Percentiles rank a stretch among this genome's conserved stretches.
Evolutionary conservation across 768 basidiomycete species (phyloP).

Genomic region (Termitomyces sp.): DNA sequence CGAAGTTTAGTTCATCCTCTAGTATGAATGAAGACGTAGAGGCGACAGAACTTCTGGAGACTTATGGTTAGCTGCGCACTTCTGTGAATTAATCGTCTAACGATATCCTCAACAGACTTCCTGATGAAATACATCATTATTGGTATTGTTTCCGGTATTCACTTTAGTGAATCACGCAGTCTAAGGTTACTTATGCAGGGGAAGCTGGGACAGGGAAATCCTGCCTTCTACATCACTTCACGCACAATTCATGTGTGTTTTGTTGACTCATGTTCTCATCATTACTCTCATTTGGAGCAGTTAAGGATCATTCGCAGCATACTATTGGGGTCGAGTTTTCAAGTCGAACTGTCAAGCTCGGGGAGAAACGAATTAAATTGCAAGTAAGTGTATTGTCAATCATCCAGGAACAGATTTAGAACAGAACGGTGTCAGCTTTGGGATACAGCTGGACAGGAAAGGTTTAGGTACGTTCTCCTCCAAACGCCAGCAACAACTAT

Average conservation of each 20-base stretch:
- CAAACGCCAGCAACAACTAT: slow-evolving; percentile 2
- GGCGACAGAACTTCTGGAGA: slow-evolving; percentile 89
- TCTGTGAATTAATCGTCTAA: background rate
- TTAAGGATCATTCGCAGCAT: slow-evolving; percentile 95
- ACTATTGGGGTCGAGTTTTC: slow-evolving; percentile 99
- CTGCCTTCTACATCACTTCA: slow-evolving; percentile 93
- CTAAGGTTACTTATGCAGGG: slow-evolving; percentile 39
- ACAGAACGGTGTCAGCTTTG: slow-evolving; percentile 54
- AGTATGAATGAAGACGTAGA: slow-evolving; percentile 70
- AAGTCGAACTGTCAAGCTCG: slow-evolving; percentile 86
- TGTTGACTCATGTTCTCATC: background rate
- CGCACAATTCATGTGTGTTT: slow-evolving; percentile 86
- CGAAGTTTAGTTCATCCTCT: slow-evolving; percentile 14
- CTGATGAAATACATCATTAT: slow-evolving; percentile 98
- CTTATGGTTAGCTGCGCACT: slow-evolving; percentile 62
- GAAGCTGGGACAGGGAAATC: slow-evolving; percentile 98
- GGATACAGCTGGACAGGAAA: slow-evolving; percentile 97
- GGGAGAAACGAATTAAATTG: slow-evolving; percentile 91
- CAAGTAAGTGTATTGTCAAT: slow-evolving; percentile 53
- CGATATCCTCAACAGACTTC: slow-evolving; percentile 61
- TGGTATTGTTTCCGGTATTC: slow-evolving; percentile 40
- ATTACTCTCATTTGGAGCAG: slow-evolving; percentile 32
- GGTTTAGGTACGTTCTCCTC: slow-evolving; percentile 59
- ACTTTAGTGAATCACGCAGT: slow-evolving; percentile 6
- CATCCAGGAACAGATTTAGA: background rate